phyloP scores from a whole-genome alignment of 345 rosid species.

The Citrus inodora region DNA sequence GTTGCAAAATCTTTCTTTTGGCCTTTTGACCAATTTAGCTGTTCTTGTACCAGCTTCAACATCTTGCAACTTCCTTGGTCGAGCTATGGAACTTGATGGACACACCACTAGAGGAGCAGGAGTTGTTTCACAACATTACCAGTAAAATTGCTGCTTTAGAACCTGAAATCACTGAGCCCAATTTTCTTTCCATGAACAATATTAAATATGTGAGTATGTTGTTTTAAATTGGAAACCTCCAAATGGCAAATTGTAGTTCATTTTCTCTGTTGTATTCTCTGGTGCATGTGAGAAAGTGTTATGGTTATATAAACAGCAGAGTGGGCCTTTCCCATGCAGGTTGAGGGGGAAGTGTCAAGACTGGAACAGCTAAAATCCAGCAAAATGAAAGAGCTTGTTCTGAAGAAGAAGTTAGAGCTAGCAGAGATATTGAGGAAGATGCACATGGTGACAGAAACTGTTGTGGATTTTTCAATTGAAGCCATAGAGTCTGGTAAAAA shows the following conservation, averaged over 20 bases:
- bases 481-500: conserved; percentile 51
- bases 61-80: conserved; percentile 51
- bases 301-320: background rate
- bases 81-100: conserved; percentile 77
- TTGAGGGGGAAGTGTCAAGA: conserved; percentile 61
- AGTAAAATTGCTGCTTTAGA: conserved; percentile 49
- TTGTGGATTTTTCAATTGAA: conserved; percentile 38
- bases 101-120: conserved; percentile 61
- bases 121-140: conserved; percentile 47
- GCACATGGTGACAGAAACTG: conserved; percentile 52
- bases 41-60: conserved; percentile 42
- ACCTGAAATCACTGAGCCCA: conserved; percentile 48
- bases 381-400: conserved; percentile 65
- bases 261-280: background rate
- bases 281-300: background rate
- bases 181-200: conserved; percentile 47
- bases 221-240: background rate
- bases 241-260: background rate
- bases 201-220: conserved; percentile 49
- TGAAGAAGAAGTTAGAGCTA: conserved; percentile 62
- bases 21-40: conserved; percentile 9
- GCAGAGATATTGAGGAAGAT: conserved; percentile 65
- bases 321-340: conserved; percentile 30
- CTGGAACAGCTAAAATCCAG: conserved; percentile 55
- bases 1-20: background rate